Base-by-base conservation (phyloP, 2,329 filamentous ascomycete genomes). In the Allantophomopsis cytisporea region DNA sequence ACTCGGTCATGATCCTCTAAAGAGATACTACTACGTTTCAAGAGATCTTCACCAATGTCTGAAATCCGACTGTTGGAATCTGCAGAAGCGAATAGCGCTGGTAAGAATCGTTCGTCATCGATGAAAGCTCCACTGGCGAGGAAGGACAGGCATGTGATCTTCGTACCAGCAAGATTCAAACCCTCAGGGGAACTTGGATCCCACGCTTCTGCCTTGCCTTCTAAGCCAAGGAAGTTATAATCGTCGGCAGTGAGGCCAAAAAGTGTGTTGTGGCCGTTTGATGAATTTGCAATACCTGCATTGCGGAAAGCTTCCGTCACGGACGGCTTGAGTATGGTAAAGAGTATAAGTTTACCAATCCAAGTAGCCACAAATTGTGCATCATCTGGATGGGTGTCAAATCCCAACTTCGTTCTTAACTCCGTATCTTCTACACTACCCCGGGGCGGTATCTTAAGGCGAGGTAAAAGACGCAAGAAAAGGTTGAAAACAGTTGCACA, bases 71-170 rank as follows among this genome's bases (percentile, higher is more conserved):
- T 85, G 47, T 95, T 91, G 1, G 78, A 65, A 58, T 88, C 88
- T 1, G 86, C 80, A 18, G 86, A 80, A 5, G 88, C 87, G 54
- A 83, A 87, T 1, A 96, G 61, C 1, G 86, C 82, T 1, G 89
- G 82, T 11, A 95, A 58, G 50, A 95, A 86, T 23, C 87, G 78
- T 53, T 96, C 84, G 1, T 76, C 62, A 44, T 95, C 86, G 0
- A 66, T 78, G 58, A 98, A 96, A 6, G 88, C 78, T 4, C 85
- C 87, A 52, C 85, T 94, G 2, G 83, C 77, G 15, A 98, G 63
- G 40, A 96, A 77, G 16, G 69, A 74, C 5, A 81, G 69, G 5
- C 76, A 74, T 36, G 77, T 73, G 4, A 76, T 69, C 53, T 88
- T 87, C 4, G 79, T 79, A 49, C 83, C 75, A 1, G 73, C 66